Evolutionary conservation across 257 asterid species (phyloP).

Genomic region (Pogostemon cablin): DNA sequence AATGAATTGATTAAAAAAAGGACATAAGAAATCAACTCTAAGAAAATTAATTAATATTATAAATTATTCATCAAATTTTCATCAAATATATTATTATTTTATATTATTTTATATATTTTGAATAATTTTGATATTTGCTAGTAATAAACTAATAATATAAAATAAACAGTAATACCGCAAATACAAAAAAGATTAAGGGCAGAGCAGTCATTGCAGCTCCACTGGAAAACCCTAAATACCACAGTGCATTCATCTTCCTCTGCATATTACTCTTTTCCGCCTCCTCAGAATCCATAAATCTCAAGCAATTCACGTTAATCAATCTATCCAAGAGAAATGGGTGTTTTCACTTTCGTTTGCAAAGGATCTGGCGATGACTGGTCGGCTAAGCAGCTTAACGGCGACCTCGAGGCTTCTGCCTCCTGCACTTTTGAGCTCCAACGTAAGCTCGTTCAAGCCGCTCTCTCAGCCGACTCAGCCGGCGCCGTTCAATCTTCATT

Average conservation of each 20-base stretch:
- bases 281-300: not conserved
- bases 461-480: constrained; percentile 64
- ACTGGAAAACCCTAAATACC: constrained; percentile 37
- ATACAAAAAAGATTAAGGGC: constrained; percentile 23
- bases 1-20: no score
- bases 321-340: constrained; percentile 38
- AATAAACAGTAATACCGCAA: not conserved
- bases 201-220: constrained; percentile 12
- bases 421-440: constrained; percentile 56
- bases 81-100: no score
- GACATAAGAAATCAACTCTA: no score
- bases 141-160: no score
- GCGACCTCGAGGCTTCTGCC: constrained; percentile 58
- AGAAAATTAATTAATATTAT: no score
- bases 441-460: constrained; percentile 82
- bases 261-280: not conserved
- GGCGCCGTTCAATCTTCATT: constrained; percentile 84
- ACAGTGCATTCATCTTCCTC: not conserved
- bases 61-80: no score
- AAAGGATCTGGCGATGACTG: constrained; percentile 52
- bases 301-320: not conserved
- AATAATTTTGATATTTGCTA: no score
- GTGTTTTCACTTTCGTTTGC: constrained; percentile 62
- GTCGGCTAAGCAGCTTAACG: constrained; percentile 65
- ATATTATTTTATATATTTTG: no score